These are phyloP conservation scores for Sequoia sempervirens DNA, from an alignment of 75 land plant species.

Conservation along the genomic window DNA sequence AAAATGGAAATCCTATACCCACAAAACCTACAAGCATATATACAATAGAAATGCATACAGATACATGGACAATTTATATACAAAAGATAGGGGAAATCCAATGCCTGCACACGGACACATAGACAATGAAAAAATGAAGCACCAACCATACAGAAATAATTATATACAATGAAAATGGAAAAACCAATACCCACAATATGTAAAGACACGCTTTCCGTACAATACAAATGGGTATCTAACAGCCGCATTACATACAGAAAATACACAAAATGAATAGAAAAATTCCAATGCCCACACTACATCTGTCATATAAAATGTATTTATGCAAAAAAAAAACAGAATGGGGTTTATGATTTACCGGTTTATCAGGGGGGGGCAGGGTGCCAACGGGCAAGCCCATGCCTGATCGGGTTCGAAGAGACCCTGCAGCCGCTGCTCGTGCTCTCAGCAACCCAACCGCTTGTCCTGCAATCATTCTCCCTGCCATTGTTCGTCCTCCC, in stretches of 20 bases:
- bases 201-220: background rate
- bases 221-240: background rate
- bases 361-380: constrained; percentile 71
- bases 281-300: background rate
- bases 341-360: constrained; percentile 29
- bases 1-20: background rate
- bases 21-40: background rate
- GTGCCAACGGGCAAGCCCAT: constrained; percentile 88
- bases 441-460: constrained; percentile 46
- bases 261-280: background rate
- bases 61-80: too few relatives aligned
- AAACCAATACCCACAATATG: background rate
- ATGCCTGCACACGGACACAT: too few relatives aligned
- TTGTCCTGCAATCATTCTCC: constrained; percentile 37
- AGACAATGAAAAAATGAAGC: too few relatives aligned
- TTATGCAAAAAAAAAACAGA: background rate
- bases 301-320: background rate
- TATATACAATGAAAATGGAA: background rate
- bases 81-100: too few relatives aligned
- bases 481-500: constrained; percentile 41
- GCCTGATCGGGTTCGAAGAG: constrained; percentile 65
- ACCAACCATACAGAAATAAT: too few relatives aligned
- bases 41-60: background rate
- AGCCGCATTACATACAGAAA: background rate
- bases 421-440: constrained; percentile 33